Conservation (phyloP, 139 green algal genomes). For the Tetradesmus obliquus region DNA sequence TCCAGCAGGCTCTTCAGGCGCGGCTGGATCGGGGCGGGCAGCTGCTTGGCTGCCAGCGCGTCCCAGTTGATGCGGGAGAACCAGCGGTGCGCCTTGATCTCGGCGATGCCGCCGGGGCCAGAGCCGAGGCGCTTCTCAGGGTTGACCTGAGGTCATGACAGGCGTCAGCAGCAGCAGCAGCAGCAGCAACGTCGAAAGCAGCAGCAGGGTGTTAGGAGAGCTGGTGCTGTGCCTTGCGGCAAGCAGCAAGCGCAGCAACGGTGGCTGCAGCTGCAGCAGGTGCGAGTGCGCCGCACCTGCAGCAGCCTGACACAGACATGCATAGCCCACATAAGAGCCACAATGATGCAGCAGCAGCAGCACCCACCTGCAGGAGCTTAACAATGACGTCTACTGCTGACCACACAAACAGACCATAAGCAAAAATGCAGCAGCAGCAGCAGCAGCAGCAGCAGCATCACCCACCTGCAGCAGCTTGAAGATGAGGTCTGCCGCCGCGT, state of each 20-base stretch:
- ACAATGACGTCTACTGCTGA: too few relatives aligned
- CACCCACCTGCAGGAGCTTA: too few relatives aligned
- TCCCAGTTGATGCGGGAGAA: constrained; percentile 78
- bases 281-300: constrained; percentile 40
- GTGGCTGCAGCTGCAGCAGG: neutral
- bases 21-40: constrained; percentile 69
- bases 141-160: constrained; percentile 60
- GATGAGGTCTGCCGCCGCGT: constrained; percentile 80
- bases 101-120: constrained; percentile 58
- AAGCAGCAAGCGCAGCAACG: too few relatives aligned
- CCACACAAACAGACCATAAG: too few relatives aligned
- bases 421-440: neutral
- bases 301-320: constrained; percentile 57
- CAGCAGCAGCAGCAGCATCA: neutral
- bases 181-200: neutral
- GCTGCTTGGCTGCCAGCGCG: constrained; percentile 61
- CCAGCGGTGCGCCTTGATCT: constrained; percentile 80
- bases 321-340: too few relatives aligned
- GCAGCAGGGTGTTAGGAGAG: neutral
- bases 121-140: constrained; percentile 76
- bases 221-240: too few relatives aligned
- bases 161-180: neutral
- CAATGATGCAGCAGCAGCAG: too few relatives aligned
- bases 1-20: constrained; percentile 68
- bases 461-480: constrained; percentile 80